A percentile compares a stretch with the other conserved stretches of the same genome.
phyloP scores from a whole-genome alignment of 192 early-diverging fungal species.

The Coemansia sp. region DNA sequence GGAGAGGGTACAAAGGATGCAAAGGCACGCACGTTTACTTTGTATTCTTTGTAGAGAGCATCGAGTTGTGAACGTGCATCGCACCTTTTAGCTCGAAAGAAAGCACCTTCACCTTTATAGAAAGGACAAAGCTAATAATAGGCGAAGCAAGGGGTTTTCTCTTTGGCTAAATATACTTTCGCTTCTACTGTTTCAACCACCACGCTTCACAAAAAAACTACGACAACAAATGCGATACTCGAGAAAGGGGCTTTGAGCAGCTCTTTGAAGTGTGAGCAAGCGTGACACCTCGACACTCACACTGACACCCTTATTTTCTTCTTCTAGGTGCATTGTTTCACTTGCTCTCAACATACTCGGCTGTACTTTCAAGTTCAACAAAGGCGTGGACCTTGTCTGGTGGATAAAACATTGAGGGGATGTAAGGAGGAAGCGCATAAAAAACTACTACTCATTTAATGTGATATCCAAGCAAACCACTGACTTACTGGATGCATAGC shows the following conservation, averaged over 20 bases:
- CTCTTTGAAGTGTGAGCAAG: background rate
- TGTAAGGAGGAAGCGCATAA: too few species aligned
- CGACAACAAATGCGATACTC: background rate
- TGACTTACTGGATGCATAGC: too few species aligned
- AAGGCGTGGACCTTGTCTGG: background rate
- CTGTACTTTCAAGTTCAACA: background rate
- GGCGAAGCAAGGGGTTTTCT: background rate
- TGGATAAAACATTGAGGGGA: too few species aligned
- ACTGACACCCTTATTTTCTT: background rate
- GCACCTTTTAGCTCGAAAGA: background rate
- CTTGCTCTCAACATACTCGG: background rate
- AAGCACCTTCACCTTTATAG: background rate
- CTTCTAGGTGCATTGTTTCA: background rate
- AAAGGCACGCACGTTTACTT: slow-evolving; percentile 7
- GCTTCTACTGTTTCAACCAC: background rate
- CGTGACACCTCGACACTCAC: background rate
- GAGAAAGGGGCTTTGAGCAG: background rate
- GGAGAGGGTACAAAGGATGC: background rate
- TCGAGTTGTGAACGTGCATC: background rate
- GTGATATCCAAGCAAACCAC: too few species aligned
- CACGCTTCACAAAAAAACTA: background rate
- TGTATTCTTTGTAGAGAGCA: background rate
- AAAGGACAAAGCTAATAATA: background rate
- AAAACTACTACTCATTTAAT: too few species aligned
- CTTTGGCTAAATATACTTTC: background rate